Conservation (phyloP, 768 basidiomycete genomes). For the Phlegmacium glaucopus region DNA sequence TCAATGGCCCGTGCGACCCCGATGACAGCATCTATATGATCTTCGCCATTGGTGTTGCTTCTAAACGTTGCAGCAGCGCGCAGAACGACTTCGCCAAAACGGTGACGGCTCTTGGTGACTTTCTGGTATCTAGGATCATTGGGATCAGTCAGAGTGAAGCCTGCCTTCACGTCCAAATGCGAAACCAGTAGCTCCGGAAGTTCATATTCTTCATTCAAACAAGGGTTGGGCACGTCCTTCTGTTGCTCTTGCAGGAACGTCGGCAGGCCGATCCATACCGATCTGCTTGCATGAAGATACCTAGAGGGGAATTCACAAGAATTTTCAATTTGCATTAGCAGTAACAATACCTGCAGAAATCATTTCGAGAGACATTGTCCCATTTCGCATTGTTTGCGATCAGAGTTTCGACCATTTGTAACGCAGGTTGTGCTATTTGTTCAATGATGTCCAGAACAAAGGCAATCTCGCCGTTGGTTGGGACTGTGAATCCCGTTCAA, state of each 20-base stretch:
- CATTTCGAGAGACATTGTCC: conserved; percentile 67
- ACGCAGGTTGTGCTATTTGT: conserved; percentile 57
- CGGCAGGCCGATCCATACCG: conserved; percentile 76
- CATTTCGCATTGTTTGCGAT: conserved; percentile 54
- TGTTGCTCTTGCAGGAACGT: conserved; percentile 59
- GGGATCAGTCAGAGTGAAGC: conserved; percentile 71
- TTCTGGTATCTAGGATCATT: conserved; percentile 72
- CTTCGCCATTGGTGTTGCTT: conserved; percentile 62
- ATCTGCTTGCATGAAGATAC: conserved; percentile 66
- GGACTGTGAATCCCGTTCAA: conserved; percentile 35
- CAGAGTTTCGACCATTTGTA: conserved; percentile 65
- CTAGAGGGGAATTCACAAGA: conserved; percentile 24
- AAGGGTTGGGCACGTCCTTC: conserved; percentile 55
- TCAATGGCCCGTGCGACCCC: conserved; percentile 71
- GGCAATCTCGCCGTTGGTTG: conserved; percentile 65
- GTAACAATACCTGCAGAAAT: conserved; percentile 71
- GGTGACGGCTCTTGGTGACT: conserved; percentile 50
- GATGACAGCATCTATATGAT: conserved; percentile 85
- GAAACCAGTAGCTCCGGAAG: conserved; percentile 67
- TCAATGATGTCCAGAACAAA: conserved; percentile 80
- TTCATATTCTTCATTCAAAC: conserved; percentile 60
- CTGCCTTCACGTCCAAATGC: conserved; percentile 65
- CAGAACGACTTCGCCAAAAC: conserved; percentile 68
- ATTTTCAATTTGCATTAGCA: not conserved
- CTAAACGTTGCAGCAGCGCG: conserved; percentile 63